These are phyloP conservation scores for Neofusicoccum cordaticola DNA, from an alignment of 2,329 filamentous ascomycete genomes.

Conservation along the genomic window DNA sequence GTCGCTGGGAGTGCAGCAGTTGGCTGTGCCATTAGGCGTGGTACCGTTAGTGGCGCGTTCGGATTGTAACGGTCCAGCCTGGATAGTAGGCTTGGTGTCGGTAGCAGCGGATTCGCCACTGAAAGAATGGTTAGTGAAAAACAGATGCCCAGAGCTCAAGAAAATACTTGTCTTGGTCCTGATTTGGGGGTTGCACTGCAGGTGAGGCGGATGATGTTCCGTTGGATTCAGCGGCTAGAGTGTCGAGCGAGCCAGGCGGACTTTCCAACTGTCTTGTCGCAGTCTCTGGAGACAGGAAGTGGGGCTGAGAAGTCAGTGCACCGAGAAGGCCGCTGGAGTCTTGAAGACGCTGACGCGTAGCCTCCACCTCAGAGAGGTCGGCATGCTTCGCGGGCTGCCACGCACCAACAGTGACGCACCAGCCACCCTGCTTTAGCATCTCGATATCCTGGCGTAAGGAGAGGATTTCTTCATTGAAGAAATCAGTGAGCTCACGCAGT, in stretches of 20 bases:
- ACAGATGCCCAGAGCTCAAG: background rate
- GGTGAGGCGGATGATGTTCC: background rate
- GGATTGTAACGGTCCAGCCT: background rate
- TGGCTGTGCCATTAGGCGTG: background rate
- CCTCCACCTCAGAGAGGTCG: background rate
- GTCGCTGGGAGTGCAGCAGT: background rate
- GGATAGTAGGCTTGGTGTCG: background rate
- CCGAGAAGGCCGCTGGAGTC: background rate
- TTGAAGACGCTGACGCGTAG: background rate
- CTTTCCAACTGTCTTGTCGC: background rate
- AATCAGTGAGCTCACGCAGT: background rate
- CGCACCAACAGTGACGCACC: constrained; percentile 23
- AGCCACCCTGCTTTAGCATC: constrained; percentile 23
- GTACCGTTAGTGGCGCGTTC: background rate
- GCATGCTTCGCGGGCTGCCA: background rate
- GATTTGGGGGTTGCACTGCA: background rate
- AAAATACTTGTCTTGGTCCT: background rate
- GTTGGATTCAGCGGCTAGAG: background rate
- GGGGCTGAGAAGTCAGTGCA: background rate
- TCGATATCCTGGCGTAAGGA: constrained; percentile 22
- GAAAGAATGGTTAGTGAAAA: background rate
- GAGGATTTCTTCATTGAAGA: background rate
- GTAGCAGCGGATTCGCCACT: background rate
- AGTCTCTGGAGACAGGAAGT: background rate
- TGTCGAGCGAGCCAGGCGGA: background rate